These are phyloP conservation scores for Suhomyces sp. DNA, from an alignment of 805 yeast species.

Conservation along the genomic window DNA sequence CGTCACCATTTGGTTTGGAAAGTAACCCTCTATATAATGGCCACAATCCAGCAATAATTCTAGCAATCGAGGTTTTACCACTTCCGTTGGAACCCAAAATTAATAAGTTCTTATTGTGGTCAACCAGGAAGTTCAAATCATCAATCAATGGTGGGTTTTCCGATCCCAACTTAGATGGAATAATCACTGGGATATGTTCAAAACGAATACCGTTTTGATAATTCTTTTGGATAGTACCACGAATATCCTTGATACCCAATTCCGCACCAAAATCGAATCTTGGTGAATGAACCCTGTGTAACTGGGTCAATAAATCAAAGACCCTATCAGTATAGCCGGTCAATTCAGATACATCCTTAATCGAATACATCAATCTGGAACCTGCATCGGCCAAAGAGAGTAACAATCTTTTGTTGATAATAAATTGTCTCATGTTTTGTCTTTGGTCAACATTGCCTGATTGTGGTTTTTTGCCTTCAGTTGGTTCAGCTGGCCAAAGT, in stretches of 20 bases:
- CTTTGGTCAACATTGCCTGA: constrained; percentile 38
- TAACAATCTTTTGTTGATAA: constrained; percentile 87
- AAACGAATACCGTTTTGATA: constrained; percentile 73
- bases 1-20: constrained; percentile 70
- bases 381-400: constrained; percentile 94
- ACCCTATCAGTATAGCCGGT: constrained; percentile 90
- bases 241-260: constrained; percentile 50
- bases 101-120: constrained; percentile 64
- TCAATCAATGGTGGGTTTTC: constrained; percentile 60
- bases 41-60: constrained; percentile 88
- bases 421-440: constrained; percentile 78
- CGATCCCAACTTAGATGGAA: constrained; percentile 66
- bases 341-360: constrained; percentile 85
- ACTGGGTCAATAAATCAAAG: constrained; percentile 67
- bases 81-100: constrained; percentile 86
- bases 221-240: constrained; percentile 77
- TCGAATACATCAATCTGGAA: constrained; percentile 88
- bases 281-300: constrained; percentile 79
- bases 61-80: constrained; percentile 84
- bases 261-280: constrained; percentile 51
- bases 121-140: constrained; percentile 60
- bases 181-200: constrained; percentile 77
- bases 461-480: constrained; percentile 8
- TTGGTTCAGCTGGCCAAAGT: constrained; percentile 29
- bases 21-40: constrained; percentile 82